Evolutionary conservation across 2,329 filamentous ascomycete genomes (phyloP).

Genomic region (Sclerotinia minor): DNA sequence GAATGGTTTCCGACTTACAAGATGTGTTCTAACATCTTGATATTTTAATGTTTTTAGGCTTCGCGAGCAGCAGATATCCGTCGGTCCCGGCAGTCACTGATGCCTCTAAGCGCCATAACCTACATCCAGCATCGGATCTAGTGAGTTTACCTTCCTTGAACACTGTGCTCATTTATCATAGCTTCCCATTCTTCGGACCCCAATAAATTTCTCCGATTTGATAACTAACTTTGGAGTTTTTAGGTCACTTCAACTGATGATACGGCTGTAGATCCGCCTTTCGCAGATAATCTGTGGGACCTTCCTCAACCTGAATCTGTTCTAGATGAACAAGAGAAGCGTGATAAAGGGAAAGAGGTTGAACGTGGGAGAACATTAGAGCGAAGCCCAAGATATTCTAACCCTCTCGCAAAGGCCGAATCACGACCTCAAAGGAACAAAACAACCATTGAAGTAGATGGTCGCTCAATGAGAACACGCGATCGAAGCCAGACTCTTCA

Average conservation of each 20-base stretch:
- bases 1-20: neutral
- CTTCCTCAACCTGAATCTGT: neutral
- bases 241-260: constrained; percentile 7
- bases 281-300: constrained; percentile 10
- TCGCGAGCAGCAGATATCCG: no score
- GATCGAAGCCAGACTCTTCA: constrained; percentile 39
- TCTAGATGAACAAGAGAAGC: neutral
- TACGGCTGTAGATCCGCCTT: neutral
- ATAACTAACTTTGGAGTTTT: neutral
- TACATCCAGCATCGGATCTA: neutral
- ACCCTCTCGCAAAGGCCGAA: constrained; percentile 37
- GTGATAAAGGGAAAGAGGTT: constrained; percentile 29
- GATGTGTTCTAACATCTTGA: neutral
- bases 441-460: constrained; percentile 36
- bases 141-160: neutral
- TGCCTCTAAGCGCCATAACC: neutral
- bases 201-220: neutral
- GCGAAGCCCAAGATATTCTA: constrained; percentile 29
- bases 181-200: neutral
- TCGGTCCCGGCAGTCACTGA: neutral
- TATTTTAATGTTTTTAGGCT: neutral
- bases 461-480: constrained; percentile 32
- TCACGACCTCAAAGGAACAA: constrained; percentile 32
- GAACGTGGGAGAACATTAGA: constrained; percentile 35
- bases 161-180: neutral